These are phyloP conservation scores for Lophiostoma macrostomum DNA, from an alignment of 495 filamentous ascomycete species.

Conservation along the genomic window DNA sequence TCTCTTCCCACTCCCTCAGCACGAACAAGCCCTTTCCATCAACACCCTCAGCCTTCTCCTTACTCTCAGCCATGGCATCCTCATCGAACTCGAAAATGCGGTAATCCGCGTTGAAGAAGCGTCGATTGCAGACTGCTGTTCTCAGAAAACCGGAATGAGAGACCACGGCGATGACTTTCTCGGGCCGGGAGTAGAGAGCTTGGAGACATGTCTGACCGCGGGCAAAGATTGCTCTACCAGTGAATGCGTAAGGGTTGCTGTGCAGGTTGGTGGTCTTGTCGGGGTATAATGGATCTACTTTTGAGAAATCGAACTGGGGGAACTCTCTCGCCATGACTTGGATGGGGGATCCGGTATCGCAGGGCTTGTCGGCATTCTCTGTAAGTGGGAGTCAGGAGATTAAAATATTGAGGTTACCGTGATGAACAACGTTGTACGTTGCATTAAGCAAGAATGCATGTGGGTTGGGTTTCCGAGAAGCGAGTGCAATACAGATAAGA, in stretches of 20 bases:
- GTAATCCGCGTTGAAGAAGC: conserved; percentile 60
- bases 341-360: conserved; percentile 54
- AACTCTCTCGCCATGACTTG: conserved; percentile 46
- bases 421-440: too few relatives aligned
- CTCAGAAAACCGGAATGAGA: conserved; percentile 59
- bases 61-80: conserved; percentile 29
- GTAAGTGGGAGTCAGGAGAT: too few relatives aligned
- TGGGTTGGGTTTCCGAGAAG: too few relatives aligned
- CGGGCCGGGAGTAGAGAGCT: conserved; percentile 50
- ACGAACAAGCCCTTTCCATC: conserved; percentile 18
- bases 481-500: too few relatives aligned
- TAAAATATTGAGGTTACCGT: too few relatives aligned
- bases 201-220: conserved; percentile 50
- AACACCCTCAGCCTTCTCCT: conserved; percentile 2
- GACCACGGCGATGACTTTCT: conserved; percentile 60
- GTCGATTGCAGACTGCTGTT: conserved; percentile 44
- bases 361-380: conserved; percentile 58
- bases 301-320: conserved; percentile 52
- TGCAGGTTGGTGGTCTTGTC: conserved; percentile 48
- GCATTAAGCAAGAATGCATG: too few relatives aligned
- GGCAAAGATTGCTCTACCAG: conserved; percentile 44
- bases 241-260: conserved; percentile 48
- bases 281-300: conserved; percentile 53
- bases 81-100: conserved; percentile 57
- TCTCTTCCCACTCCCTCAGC: conserved; percentile 36